A percentile compares a stretch with the other conserved stretches of the same genome.
Conservation (phyloP, 2,329 filamentous ascomycete genomes). For the Metarhizium humberi region DNA sequence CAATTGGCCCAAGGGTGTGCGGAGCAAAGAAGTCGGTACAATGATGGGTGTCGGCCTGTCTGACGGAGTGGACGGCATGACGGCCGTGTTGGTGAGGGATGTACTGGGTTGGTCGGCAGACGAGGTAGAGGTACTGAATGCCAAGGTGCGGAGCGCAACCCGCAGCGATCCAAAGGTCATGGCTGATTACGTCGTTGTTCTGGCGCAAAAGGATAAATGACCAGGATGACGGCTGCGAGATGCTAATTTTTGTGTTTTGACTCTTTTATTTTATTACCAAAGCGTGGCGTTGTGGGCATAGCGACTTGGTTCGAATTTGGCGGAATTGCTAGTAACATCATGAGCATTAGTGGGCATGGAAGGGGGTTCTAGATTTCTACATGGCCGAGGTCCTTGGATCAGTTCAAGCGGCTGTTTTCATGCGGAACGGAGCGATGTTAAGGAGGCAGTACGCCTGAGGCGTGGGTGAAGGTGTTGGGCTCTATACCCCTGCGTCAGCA, state of each 20-base stretch:
- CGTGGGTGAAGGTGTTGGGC: too few species aligned
- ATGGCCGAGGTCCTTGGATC: too few species aligned
- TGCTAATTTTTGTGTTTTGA: too few species aligned
- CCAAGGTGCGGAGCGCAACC: slow-evolving; percentile 13
- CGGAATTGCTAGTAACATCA: background rate
- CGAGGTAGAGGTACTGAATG: slow-evolving; percentile 32
- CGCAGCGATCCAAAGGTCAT: slow-evolving; percentile 19
- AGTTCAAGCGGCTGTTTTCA: too few species aligned
- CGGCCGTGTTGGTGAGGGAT: slow-evolving; percentile 26
- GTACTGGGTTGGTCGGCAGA: slow-evolving; percentile 28
- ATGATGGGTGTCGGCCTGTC: slow-evolving; percentile 27
- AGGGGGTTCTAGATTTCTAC: background rate
- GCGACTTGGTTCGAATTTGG: background rate
- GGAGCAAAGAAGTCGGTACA: slow-evolving; percentile 28
- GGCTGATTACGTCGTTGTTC: slow-evolving; percentile 21
- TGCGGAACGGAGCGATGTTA: too few species aligned
- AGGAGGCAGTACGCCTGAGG: too few species aligned
- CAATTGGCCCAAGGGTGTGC: slow-evolving; percentile 29
- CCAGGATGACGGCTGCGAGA: too few species aligned
- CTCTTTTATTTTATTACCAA: too few species aligned
- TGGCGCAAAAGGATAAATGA: slow-evolving; percentile 16
- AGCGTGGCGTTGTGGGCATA: too few species aligned
- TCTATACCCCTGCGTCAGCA: too few species aligned
- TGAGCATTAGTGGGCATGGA: background rate
- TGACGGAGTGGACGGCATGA: slow-evolving; percentile 29